Evolutionary conservation across 2,329 filamentous ascomycete genomes (phyloP).

Genomic region (Chaetomium strumarium): DNA sequence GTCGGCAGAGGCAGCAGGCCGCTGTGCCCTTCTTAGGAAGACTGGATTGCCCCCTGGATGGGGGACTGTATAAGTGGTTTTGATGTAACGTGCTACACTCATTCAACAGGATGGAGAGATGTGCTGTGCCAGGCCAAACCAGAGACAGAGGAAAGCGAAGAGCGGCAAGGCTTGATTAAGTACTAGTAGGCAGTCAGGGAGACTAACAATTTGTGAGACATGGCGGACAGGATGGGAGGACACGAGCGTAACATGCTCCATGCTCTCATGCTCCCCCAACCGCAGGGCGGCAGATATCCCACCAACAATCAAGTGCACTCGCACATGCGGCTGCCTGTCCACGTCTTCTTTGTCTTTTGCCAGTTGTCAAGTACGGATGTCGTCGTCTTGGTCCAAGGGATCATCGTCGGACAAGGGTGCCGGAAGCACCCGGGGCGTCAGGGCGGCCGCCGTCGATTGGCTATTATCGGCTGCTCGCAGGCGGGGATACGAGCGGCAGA

Average conservation of each 20-base stretch:
- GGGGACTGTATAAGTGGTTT: conserved; percentile 18
- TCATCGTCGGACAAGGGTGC: conserved; percentile 12
- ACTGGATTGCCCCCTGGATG: conserved; percentile 18
- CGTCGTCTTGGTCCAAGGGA: conserved; percentile 12
- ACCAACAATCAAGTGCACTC: conserved; percentile 5
- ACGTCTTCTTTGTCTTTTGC: background rate
- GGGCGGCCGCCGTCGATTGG: conserved; percentile 16
- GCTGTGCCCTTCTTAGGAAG: conserved; percentile 13
- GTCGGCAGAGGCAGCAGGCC: conserved; percentile 2
- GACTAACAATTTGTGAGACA: conserved; percentile 18
- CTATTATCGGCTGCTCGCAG: conserved; percentile 9
- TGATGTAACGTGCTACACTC: conserved; percentile 7
- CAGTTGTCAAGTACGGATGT: conserved; percentile 3
- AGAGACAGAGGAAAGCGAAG: background rate
- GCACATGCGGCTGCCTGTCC: conserved; percentile 1
- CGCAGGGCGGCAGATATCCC: background rate
- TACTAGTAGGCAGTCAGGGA: conserved; percentile 11
- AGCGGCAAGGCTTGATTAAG: conserved; percentile 12
- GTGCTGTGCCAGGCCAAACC: background rate
- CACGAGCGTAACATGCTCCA: conserved; percentile 11
- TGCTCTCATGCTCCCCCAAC: background rate
- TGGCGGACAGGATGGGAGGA: conserved; percentile 10
- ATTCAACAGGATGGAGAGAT: background rate
- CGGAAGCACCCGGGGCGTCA: conserved; percentile 2
- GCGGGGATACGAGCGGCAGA: conserved; percentile 7